Evolutionary conservation across 2,329 filamentous ascomycete genomes (phyloP).

Genomic region (Coleophoma crateriformis): DNA sequence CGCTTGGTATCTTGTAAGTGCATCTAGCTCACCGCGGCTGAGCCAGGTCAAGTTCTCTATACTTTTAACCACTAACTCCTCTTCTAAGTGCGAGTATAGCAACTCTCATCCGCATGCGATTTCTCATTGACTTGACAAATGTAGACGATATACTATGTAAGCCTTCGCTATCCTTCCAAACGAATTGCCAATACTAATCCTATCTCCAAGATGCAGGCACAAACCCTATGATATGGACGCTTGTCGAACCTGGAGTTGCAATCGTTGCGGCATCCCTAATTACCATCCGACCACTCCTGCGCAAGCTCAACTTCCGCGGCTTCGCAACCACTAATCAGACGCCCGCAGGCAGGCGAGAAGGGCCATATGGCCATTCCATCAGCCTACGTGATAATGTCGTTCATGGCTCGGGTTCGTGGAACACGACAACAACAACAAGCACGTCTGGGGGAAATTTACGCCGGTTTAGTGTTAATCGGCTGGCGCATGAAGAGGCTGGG

Average conservation of each 20-base stretch:
- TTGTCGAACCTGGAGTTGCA: conserved; percentile 50
- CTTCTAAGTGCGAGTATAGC: conserved; percentile 44
- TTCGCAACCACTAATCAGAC: conserved; percentile 2
- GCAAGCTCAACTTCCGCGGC: conserved; percentile 15
- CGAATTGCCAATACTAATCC: neutral
- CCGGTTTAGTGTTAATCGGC: neutral
- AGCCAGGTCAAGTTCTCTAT: neutral
- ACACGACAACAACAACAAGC: too few species aligned
- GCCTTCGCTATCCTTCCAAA: neutral
- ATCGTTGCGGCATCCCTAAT: conserved; percentile 48
- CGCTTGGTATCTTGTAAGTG: conserved; percentile 13
- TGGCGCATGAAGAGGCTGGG: neutral
- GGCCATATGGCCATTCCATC: neutral
- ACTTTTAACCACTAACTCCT: neutral
- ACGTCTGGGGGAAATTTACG: too few species aligned
- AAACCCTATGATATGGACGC: conserved; percentile 49
- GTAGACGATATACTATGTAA: conserved; percentile 9
- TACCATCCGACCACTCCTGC: conserved; percentile 48
- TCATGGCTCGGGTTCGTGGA: neutral
- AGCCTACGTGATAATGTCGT: neutral
- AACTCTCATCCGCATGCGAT: conserved; percentile 41
- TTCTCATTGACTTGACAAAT: conserved; percentile 6
- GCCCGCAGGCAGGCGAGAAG: neutral
- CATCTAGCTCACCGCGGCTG: too few species aligned
- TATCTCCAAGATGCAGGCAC: conserved; percentile 31